phyloP scores from a whole-genome alignment of 441 rosid genomes.

The Corymbia citriodora region DNA sequence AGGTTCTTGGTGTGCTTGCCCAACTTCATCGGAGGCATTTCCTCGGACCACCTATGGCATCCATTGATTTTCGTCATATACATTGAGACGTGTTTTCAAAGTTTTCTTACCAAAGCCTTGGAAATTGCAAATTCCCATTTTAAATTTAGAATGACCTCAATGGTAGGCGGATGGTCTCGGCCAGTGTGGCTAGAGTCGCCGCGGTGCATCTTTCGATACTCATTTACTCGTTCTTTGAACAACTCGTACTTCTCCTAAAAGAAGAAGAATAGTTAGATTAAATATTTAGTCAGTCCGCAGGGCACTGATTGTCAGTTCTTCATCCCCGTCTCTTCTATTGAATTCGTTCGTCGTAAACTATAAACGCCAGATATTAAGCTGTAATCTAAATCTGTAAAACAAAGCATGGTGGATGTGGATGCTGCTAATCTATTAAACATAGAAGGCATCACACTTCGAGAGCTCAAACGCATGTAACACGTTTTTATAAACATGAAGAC shows the following conservation, averaged over 20 bases:
- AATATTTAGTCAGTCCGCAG: not conserved
- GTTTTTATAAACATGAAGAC: not conserved
- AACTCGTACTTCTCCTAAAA: constrained; percentile 20
- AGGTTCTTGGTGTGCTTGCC: not conserved
- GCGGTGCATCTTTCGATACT: not conserved
- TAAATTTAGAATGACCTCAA: constrained; percentile 16
- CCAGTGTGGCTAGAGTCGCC: not conserved
- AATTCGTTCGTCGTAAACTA: not conserved
- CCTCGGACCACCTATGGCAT: constrained; percentile 18
- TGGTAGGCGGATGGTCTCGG: constrained; percentile 13
- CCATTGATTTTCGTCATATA: not conserved
- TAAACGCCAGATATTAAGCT: not conserved
- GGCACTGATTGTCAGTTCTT: not conserved
- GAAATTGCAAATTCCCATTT: not conserved
- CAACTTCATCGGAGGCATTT: not conserved
- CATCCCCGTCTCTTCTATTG: not conserved
- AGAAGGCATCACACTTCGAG: not conserved
- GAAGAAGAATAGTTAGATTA: not conserved
- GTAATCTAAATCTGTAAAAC: not conserved
- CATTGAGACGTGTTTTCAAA: not conserved
- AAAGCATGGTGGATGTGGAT: not conserved
- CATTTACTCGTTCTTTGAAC: constrained; percentile 13
- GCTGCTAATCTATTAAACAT: not conserved
- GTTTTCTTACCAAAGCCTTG: not conserved
- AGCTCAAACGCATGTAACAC: not conserved